These are phyloP conservation scores for Radiomyces spectabilis DNA, from an alignment of 192 early-diverging fungal genomes.

Conservation along the genomic window DNA sequence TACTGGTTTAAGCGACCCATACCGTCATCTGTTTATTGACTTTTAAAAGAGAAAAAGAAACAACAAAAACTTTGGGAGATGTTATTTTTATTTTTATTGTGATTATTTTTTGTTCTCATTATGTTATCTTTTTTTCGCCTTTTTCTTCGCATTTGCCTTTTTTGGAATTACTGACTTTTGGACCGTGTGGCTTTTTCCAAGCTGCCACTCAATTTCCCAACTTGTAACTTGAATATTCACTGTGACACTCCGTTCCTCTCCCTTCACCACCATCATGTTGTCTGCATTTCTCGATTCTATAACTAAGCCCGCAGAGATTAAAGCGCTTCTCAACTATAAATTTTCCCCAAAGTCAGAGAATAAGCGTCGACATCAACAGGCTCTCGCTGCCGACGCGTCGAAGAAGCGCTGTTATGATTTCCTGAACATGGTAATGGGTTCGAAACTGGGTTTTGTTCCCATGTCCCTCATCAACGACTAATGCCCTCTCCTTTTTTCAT, in stretches of 20 bases:
- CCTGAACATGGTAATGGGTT: conserved; percentile 55
- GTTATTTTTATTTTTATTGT: no score
- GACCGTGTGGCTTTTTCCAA: background rate
- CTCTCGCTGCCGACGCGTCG: conserved; percentile 37
- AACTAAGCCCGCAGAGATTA: conserved; percentile 79
- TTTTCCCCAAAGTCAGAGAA: conserved; percentile 49
- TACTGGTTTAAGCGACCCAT: conserved; percentile 22
- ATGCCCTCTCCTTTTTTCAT: background rate
- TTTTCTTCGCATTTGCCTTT: background rate
- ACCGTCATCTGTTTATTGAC: conserved; percentile 36
- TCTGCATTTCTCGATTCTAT: conserved; percentile 58
- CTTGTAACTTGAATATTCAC: no score
- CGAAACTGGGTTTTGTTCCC: background rate
- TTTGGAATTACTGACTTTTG: no score
- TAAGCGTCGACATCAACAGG: conserved; percentile 32
- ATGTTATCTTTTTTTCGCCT: background rate
- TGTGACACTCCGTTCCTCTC: background rate
- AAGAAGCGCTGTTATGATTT: conserved; percentile 83
- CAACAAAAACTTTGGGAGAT: no score
- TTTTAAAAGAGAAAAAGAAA: no score
- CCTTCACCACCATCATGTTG: conserved; percentile 27
- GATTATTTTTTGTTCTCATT: background rate
- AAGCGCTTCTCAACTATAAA: conserved; percentile 70
- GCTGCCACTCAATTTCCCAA: background rate
- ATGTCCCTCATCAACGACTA: background rate